Base-by-base conservation (phyloP, 345 rosid species). In the Citrus medica region DNA sequence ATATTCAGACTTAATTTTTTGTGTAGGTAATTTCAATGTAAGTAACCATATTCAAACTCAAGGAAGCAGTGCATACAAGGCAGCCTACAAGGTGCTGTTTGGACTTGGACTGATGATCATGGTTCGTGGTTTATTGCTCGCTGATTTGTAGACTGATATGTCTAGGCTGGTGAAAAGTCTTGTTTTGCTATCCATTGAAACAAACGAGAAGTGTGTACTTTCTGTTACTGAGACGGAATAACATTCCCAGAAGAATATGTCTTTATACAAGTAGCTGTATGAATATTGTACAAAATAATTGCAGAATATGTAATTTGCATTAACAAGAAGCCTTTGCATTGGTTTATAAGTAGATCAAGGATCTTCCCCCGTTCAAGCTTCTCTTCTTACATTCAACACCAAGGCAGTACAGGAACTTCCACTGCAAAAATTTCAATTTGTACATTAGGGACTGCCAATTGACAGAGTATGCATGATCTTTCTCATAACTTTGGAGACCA, bases 11-110 rank as follows among this genome's bases (percentile, higher is more conserved):
- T 53, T 1, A 17, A 48, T 30, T 0, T 74, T 67, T 21, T 40
- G n/a, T 79, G 76, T 79, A 94, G 99, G 97, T 61, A 19, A 87
- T 81, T 92, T 96, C 83, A 76, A 92, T 48, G 98, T 94, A 71
- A 74, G 81, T 0, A 88, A 91, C 80, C 97, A 90, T 81, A 74
- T 93, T 35, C 80, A 88, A 83, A 85, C 83, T 48, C 89, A 87
- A 79, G 85, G 53, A 80, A 82, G 61, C 73, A 79, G 69, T 40
- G 89, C 80, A 42, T 69, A 70, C 79, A 89, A 79, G 71, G 61
- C 66, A 19, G 70, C 67, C 30, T 55, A 40, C 66, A 75, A 67
- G 70, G 32, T 82, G 66, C 77, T 88, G 68, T 10, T 85, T 12
- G 86, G 85, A 73, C 71, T 86, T 24, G 84, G 80, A 46, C 48